These are phyloP conservation scores for Flaveria linearis DNA, from an alignment of 129 eudicot genomes.

Conservation along the genomic window DNA sequence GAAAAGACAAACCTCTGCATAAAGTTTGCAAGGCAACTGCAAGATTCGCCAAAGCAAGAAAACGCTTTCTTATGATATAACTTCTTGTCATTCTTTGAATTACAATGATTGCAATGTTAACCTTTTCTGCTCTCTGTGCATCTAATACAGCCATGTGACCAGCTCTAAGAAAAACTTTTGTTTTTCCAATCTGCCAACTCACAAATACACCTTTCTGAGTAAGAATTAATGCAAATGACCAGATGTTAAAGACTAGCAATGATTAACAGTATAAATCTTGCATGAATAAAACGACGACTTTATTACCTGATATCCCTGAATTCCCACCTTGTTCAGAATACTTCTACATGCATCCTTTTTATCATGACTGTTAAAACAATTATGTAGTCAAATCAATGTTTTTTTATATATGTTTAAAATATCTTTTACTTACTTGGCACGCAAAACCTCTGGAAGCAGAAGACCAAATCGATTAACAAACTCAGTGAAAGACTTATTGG, in stretches of 20 bases:
- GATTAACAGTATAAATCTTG: slow-evolving; percentile 5
- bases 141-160: slow-evolving; percentile 97
- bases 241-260: slow-evolving; percentile 15
- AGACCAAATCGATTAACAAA: slow-evolving; percentile 85
- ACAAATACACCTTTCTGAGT: slow-evolving; percentile 27
- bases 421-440: slow-evolving; percentile 61
- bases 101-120: slow-evolving; percentile 59
- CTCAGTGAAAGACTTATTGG: slow-evolving; percentile 75
- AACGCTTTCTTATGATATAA: slow-evolving; percentile 60
- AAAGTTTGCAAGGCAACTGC: slow-evolving; percentile 69
- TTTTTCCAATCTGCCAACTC: slow-evolving; percentile 75
- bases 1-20: slow-evolving; percentile 67
- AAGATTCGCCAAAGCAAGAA: slow-evolving; percentile 64
- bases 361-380: slow-evolving; percentile 54
- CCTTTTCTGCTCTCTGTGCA: slow-evolving; percentile 68
- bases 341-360: slow-evolving; percentile 70
- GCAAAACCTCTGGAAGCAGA: slow-evolving; percentile 78
- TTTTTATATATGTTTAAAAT: not conserved
- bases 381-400: slow-evolving; percentile 21
- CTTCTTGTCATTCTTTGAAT: slow-evolving; percentile 83
- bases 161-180: slow-evolving; percentile 89
- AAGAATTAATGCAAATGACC: slow-evolving; percentile 15
- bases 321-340: slow-evolving; percentile 66
- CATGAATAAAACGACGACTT: not conserved
- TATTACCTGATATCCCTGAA: slow-evolving; percentile 77